Evolutionary conservation across 1,284 basidiomycete species (phyloP), one percentile per base, ranked within the genome.

Genomic region (Gymnopus androsaceus): DNA sequence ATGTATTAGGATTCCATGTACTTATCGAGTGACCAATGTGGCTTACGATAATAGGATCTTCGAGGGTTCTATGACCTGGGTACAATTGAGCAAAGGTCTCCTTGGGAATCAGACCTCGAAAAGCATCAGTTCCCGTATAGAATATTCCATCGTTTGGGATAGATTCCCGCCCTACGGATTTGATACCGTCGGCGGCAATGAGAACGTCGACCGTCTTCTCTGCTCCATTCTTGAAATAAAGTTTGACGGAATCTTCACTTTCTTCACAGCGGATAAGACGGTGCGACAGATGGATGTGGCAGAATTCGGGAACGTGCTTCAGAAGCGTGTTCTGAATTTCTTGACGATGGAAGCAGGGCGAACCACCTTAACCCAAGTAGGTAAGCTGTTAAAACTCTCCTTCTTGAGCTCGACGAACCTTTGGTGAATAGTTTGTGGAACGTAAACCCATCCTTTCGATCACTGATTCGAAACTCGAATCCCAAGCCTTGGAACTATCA

Each of bases 141-240:
- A 2, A 75, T 69, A n/a, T 70, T 59, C 25, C 56, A 31, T 53
- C 42, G 28, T 55, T 28, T 17, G 48, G 37, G 3, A 59, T 19
- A 14, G 19, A 23, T 23, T 49, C 37, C 15, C 66, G 58, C 9
- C 61, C 52, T 3, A 58, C 58, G 11, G 65, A 66, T 49, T 62
- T 64, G 44, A 67, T 59, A 0, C 81, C 81, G 57, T 83, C 81
- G 0, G 79, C 78, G 27, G 78, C 81, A 27, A 83, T 65, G n/a
- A 83, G 70, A 9, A 82, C 44, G 57, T 83, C 79, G 59, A 76
- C 79, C 3, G 67, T 65, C 1, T 75, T 72, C 0, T 67, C 67
- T 1, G 73, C 66, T 3, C 76, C 78, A 55, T 82, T 77, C 7
- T 67, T 44, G 61, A 83, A 83, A 8, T 65, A 58, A 15, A 83